Evolutionary conservation across 192 early-diverging fungal genomes (phyloP).

Genomic region (Rhizophlyctis rosea): DNA sequence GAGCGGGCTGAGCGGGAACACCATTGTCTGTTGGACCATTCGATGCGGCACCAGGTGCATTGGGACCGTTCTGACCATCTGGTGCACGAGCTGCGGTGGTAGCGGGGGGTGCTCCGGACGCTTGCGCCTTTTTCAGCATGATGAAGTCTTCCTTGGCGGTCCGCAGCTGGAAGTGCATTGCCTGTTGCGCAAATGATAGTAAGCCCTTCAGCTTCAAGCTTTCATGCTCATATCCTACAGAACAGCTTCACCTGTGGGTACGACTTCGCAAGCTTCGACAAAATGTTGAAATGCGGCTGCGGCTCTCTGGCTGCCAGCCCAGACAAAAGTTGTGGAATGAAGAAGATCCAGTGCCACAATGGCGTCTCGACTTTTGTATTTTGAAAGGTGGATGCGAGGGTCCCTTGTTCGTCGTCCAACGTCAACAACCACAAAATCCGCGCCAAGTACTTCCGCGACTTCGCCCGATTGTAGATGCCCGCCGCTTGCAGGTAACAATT

Average conservation of each 20-base stretch:
- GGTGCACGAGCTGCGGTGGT: not conserved
- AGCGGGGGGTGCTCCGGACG: not conserved
- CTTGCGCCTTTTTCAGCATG: constrained; percentile 54
- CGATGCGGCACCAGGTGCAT: too few species aligned
- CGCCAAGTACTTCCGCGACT: constrained; percentile 86
- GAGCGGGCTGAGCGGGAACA: not conserved
- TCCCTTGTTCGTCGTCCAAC: constrained; percentile 72
- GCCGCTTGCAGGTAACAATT: constrained; percentile 96
- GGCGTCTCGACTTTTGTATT: constrained; percentile 88
- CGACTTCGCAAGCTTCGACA: constrained; percentile 91
- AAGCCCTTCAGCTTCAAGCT: too few species aligned
- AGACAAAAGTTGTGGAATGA: constrained; percentile 91
- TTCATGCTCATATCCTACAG: too few species aligned
- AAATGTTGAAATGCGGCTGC: constrained; percentile 66
- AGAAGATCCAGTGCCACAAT: constrained; percentile 98
- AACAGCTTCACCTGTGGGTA: constrained; percentile 76
- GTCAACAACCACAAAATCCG: constrained; percentile 90
- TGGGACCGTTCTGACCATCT: not conserved
- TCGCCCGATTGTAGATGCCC: constrained; percentile 78
- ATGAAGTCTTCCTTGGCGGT: constrained; percentile 87
- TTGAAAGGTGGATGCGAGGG: constrained; percentile 77
- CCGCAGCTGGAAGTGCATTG: constrained; percentile 90
- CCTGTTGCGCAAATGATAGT: constrained; percentile 46
- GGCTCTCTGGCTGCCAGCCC: constrained; percentile 79
- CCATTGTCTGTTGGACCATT: too few species aligned